Base-by-base conservation (phyloP, 2,329 filamentous ascomycete species). In the Cladosporium colombiae region DNA sequence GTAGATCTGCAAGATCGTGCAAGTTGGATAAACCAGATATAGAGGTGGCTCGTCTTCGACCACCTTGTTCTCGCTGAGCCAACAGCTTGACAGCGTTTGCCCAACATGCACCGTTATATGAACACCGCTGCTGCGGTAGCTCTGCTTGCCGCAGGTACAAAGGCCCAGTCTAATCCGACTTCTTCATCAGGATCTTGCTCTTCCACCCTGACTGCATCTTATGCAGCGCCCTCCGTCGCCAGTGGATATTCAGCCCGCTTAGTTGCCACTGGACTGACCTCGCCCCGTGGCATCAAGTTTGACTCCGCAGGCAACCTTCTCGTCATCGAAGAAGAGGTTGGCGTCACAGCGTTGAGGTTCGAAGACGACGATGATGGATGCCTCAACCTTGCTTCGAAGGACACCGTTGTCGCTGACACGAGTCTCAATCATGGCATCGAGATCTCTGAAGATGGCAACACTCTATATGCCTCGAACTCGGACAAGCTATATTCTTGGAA, bases 401-500 rank as follows among this genome's bases (percentile, higher is more conserved):
- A 68, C 35, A 70, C 70, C n/a, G 70, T 77, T 25, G 68, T 77
- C 27, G 57, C 70, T 44, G 69, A 75, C 49, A 63, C 63, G 13
- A 65, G 79, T 73, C 70, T 83, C 33, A 86, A 86, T 67, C 84
- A 86, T 70, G 84, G 84, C 33, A 81, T 86, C 56, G 80, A 78
- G 23, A 25, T 71, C 3, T 83, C 81, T 14, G 64, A 72, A n/a
- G 79, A 85, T 75, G 82, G 83, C 18, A 78, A 70, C 14, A 83
- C 80, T 3, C 78, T 86, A 11, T 85, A 84, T 69, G 83, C 81
- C 18, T 91, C 89, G 0, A 84, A 83, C 1, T 73, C 81, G 6
- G 80, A 84, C 57, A 79, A 81, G n/a, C 87, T 90, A 37, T 55
- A 82, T 72, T 79, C 85, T 2, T 92, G 88, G 86, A 74, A 81